Conservation (phyloP, 2,329 filamentous ascomycete species). For the Botrytis fragariae region DNA sequence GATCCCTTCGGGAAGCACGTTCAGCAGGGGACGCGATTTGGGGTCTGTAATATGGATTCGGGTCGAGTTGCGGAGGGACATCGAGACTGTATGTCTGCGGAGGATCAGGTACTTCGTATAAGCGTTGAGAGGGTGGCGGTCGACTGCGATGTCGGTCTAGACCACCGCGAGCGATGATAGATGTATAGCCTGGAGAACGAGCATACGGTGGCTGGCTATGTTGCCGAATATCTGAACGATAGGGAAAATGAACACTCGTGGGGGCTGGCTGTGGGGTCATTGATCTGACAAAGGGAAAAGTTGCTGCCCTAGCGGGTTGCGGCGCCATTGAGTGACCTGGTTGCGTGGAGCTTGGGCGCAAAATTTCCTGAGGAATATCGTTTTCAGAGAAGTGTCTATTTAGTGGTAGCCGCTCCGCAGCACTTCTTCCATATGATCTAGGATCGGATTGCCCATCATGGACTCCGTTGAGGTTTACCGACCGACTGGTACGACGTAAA, state of each 20-base stretch:
- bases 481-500: not conserved
- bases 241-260: not conserved
- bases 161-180: not conserved
- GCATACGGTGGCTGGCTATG: constrained; percentile 8
- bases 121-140: not conserved
- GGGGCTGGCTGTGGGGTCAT: constrained; percentile 4
- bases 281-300: not conserved
- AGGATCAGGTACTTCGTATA: constrained; percentile 11
- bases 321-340: constrained; percentile 1
- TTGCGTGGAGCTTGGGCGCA: not conserved
- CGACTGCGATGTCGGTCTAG: not conserved
- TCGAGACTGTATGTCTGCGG: not conserved
- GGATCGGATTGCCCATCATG: constrained; percentile 11
- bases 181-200: not conserved
- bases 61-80: not conserved
- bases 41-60: constrained; percentile 13
- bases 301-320: not conserved
- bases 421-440: constrained; percentile 5
- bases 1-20: not conserved
- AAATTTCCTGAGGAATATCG: not conserved
- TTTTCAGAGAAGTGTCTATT: not conserved
- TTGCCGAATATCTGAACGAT: not conserved
- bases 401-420: not conserved
- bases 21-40: not conserved
- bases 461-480: not conserved